Conservation (phyloP, 768 basidiomycete species). For the Stropharia rugosoannulata region DNA sequence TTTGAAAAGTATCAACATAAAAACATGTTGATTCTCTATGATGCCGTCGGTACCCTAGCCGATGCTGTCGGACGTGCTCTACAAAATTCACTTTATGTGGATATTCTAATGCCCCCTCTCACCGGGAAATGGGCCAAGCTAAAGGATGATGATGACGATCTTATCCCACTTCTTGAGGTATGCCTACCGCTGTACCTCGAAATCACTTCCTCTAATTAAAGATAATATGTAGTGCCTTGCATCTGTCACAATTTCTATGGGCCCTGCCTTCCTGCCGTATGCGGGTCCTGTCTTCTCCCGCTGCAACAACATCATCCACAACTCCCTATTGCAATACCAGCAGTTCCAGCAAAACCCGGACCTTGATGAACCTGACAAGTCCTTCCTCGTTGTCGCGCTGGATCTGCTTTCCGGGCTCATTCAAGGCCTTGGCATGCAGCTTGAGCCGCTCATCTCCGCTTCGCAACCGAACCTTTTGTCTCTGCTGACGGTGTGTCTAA, state of each 20-base stretch:
- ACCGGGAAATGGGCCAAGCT: constrained; percentile 88
- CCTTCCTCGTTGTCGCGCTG: constrained; percentile 97
- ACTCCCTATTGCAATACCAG: constrained; percentile 81
- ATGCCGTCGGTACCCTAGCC: constrained; percentile 97
- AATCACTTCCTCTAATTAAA: constrained; percentile 6
- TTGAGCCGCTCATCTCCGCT: constrained; percentile 69
- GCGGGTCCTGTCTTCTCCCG: constrained; percentile 91
- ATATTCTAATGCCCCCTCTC: constrained; percentile 95
- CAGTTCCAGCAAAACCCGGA: constrained; percentile 87
- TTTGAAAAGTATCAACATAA: constrained; percentile 99
- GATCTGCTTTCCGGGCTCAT: constrained; percentile 95
- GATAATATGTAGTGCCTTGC: constrained; percentile 85
- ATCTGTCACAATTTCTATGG: constrained; percentile 96
- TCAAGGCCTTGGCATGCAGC: constrained; percentile 82
- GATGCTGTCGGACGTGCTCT: constrained; percentile 92
- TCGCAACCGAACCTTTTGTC: constrained; percentile 78
- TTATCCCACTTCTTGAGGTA: constrained; percentile 96
- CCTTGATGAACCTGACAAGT: constrained; percentile 92
- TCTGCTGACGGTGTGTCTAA: constrained; percentile 84
- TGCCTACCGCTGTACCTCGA: constrained; percentile 14
- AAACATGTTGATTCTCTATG: constrained; percentile 97
- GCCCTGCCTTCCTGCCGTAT: constrained; percentile 83
- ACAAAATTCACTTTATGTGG: constrained; percentile 83
- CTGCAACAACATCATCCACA: constrained; percentile 83
- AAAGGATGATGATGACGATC: constrained; percentile 86